Evolutionary conservation across 768 basidiomycete species (phyloP), one percentile per base, ranked within the genome.

Genomic region (Nevesoporus exiguus): DNA sequence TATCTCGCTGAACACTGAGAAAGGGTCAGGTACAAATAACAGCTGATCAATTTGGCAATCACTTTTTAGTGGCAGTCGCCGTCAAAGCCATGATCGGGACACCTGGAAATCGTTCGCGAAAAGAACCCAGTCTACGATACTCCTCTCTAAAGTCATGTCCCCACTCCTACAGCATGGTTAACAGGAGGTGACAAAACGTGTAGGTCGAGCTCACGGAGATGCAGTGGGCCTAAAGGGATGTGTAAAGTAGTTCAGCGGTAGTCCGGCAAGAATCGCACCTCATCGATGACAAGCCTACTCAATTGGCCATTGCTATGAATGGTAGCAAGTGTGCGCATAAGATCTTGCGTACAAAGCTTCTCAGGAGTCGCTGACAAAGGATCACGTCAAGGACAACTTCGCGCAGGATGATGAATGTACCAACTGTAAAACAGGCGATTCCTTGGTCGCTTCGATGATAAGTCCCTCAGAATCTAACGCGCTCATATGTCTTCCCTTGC

Each of bases 31-130:
- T 49, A 1, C 6, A 7, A 48, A 51, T 10, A 48, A 29, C 5
- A 21, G 30, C 13, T 25, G 19, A 10, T 29, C 1, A 40, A 9
- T 5, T 30, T 31, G 1, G 43, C 19, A 5, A 44, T 56, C 67
- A 90, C 88, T 71, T 68, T 40, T 82, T 69, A 7, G 91, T 93
- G 3, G 91, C 90, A 14, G 88, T 90, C 2, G 91, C 90, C 1
- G 90, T 93, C 36, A 93, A 70, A 4, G 91, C 91, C 88, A 92
- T 93, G 60, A 94, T 85, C 0, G 92, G 91, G 5, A 93, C 80
- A 52, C 77, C 73, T 1, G 79, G 78, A 62, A 85, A 92, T 27
- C 74, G 76, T 34, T 80, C 74, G 2, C 91, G 80, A 66, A 94
- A 88, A 36, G 72, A 66, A 5, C 90, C 91, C 22, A 94, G 76